Evolutionary conservation across 2,329 filamentous ascomycete species (phyloP).

Genomic region (Gremmenia infestans): DNA sequence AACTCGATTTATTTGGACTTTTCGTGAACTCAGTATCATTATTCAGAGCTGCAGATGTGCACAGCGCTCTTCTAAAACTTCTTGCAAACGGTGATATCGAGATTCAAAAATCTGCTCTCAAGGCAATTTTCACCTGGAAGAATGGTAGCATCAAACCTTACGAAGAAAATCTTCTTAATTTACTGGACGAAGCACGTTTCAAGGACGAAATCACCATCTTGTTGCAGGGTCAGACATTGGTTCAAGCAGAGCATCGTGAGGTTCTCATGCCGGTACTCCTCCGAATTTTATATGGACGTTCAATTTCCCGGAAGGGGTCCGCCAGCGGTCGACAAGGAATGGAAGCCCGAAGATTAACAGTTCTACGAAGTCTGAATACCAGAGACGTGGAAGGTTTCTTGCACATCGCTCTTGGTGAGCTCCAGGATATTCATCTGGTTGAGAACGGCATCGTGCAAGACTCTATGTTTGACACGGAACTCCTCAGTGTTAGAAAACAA

Average conservation of each 20-base stretch:
- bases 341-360: conserved; percentile 73
- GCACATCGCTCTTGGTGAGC: conserved; percentile 69
- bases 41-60: conserved; percentile 72
- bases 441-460: conserved; percentile 30
- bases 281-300: conserved; percentile 80
- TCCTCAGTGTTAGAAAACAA: conserved; percentile 70
- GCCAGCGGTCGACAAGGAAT: conserved; percentile 76
- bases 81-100: conserved; percentile 86
- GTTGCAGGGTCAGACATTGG: conserved; percentile 67
- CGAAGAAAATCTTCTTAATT: conserved; percentile 76
- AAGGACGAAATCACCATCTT: conserved; percentile 91
- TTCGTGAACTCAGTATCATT: conserved; percentile 84
- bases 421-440: conserved; percentile 57
- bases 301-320: conserved; percentile 75
- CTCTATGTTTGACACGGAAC: conserved; percentile 50
- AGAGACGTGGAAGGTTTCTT: conserved; percentile 77
- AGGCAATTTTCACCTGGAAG: conserved; percentile 87
- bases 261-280: conserved; percentile 82
- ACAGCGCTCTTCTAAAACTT: conserved; percentile 66
- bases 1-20: conserved; percentile 75
- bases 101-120: conserved; percentile 79
- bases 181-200: conserved; percentile 87
- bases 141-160: conserved; percentile 69
- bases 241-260: conserved; percentile 66
- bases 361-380: conserved; percentile 71